Conservation (phyloP, 768 basidiomycete genomes). For the Trametopsis cervina region DNA sequence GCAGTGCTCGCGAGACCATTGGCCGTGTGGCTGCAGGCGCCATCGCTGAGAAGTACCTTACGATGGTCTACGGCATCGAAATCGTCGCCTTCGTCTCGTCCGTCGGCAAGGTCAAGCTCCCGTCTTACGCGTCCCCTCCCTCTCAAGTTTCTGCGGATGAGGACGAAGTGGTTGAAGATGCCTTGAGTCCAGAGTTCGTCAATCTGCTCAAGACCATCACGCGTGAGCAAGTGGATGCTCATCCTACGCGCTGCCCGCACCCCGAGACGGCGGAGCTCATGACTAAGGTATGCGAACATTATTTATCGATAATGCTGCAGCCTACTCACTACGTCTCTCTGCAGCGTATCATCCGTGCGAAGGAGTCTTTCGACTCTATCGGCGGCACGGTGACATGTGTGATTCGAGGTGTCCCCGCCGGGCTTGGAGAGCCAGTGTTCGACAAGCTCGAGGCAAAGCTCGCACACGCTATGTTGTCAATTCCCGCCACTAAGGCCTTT, state of each 20-base stretch:
- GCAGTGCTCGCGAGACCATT: conserved; percentile 94
- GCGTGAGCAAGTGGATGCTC: conserved; percentile 82
- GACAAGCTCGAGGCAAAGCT: conserved; percentile 97
- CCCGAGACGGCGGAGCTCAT: conserved; percentile 82
- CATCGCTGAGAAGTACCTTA: conserved; percentile 95
- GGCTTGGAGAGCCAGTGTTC: conserved; percentile 95
- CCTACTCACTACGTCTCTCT: conserved; percentile 3
- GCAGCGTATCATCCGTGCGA: conserved; percentile 90
- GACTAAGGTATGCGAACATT: conserved; percentile 55
- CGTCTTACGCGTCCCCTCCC: conserved; percentile 39
- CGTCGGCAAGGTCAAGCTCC: conserved; percentile 88
- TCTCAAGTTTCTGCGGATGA: conserved; percentile 34
- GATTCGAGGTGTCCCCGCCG: conserved; percentile 82
- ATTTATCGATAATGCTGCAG: not conserved
- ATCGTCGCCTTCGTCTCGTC: conserved; percentile 97
- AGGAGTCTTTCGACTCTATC: conserved; percentile 87
- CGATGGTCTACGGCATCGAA: conserved; percentile 79
- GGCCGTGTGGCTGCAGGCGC: conserved; percentile 98
- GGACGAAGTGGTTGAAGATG: conserved; percentile 61
- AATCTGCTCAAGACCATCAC: conserved; percentile 72
- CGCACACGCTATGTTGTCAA: conserved; percentile 97
- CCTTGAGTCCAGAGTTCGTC: conserved; percentile 77
- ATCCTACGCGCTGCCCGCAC: conserved; percentile 87
- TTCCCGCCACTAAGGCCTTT: conserved; percentile 97
- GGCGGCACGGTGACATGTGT: conserved; percentile 98